Evolutionary conservation across 495 filamentous ascomycete species (phyloP).

Genomic region (Daldinia vernicosa): DNA sequence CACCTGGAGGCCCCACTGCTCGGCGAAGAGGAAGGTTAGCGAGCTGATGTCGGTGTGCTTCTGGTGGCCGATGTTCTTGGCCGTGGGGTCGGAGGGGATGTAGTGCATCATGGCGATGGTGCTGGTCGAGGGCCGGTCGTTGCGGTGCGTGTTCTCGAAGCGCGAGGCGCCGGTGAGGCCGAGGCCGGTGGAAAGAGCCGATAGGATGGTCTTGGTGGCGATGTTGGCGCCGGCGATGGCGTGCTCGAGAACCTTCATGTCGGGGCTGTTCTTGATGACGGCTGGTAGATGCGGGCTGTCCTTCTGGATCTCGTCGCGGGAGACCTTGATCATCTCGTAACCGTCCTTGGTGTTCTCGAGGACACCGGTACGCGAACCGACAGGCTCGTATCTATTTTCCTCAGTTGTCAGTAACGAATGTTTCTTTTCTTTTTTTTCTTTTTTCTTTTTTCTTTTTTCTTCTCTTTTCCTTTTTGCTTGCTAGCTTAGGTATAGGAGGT

Average conservation of each 20-base stretch:
- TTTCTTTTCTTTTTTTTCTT: constrained; percentile 1
- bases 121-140: constrained; percentile 58
- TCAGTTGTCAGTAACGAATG: constrained; percentile 4
- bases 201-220: constrained; percentile 61
- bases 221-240: constrained; percentile 60
- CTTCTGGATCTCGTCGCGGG: constrained; percentile 59
- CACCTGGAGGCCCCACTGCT: constrained; percentile 67
- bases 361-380: constrained; percentile 60
- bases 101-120: constrained; percentile 60
- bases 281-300: constrained; percentile 55
- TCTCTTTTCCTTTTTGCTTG: constrained; percentile 16
- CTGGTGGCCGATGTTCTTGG: constrained; percentile 59
- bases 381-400: constrained; percentile 58
- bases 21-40: constrained; percentile 64
- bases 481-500: no score
- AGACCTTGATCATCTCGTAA: constrained; percentile 64
- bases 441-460: constrained; percentile 20
- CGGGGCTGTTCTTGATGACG: constrained; percentile 59
- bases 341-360: constrained; percentile 60
- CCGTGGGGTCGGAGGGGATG: constrained; percentile 53
- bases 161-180: constrained; percentile 52
- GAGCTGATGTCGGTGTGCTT: constrained; percentile 69
- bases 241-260: constrained; percentile 57
- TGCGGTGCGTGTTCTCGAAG: constrained; percentile 64
- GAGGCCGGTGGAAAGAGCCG: constrained; percentile 58